Evolutionary conservation across 2,329 filamentous ascomycete genomes (phyloP), one percentile per base, ranked within the genome.

Genomic region (Phoma sp.): DNA sequence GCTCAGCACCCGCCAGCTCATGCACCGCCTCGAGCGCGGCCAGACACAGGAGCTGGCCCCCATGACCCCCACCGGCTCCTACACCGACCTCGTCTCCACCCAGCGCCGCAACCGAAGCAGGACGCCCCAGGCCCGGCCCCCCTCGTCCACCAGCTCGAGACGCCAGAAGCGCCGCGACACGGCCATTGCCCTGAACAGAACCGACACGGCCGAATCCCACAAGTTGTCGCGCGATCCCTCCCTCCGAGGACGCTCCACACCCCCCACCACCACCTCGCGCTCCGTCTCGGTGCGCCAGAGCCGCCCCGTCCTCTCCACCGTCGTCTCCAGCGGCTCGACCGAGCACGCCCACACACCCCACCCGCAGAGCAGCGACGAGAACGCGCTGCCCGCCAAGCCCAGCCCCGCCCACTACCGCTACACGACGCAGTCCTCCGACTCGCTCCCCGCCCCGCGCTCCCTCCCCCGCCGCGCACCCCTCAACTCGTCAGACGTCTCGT

Each of bases 1-100:
- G 50, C 70, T 76, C 45, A 80, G 77, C 63, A 67, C 70, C 12
- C 67, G 67, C 35, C 70, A 75, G 32, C 54, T 76, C 35, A 70
- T 73, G 56, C 68, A 74, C 46, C 76, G 69, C 55, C 43, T 74
- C 10, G 71, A 71, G 15, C 66, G 73, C 25, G 68, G 73, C 46
- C 67, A 75, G 51, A 75, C 71, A 10, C 70, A 70, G 15, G 69
- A 75, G 31, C 59, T 73, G 45, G 66, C 72, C 15, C 63, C 71
- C 3, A 58, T 76, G 29, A 76, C 76, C 13, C 69, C 73, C 12
- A 65, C 71, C 24, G 74, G 67, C 48, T 78, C 75, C 4, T 70
- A 71, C 53, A 70, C 51, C 55, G 65, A 68, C 43, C 59, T 67
- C 17, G 45, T 62, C 31, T 47, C 63, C 10, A 58, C 52, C 17